These are phyloP conservation scores for Trametopsis cervina DNA, from an alignment of 768 basidiomycete genomes.

Conservation along the genomic window DNA sequence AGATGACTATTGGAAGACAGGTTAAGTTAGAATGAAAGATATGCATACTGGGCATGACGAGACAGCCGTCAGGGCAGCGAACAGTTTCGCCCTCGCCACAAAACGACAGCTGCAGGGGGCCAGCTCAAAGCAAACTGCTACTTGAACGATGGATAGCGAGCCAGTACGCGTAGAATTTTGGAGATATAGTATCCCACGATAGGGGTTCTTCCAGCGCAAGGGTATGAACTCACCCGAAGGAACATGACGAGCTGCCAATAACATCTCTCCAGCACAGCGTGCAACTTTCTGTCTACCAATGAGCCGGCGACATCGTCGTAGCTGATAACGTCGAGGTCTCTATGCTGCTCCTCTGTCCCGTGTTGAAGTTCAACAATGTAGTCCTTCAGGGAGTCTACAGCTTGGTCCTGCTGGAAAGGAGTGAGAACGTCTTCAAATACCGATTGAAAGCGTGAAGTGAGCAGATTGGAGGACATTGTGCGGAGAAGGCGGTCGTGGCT, in stretches of 20 bases:
- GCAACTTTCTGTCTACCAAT: slow-evolving; percentile 12
- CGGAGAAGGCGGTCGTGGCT: background rate
- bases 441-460: slow-evolving; percentile 16
- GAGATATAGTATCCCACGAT: too few species aligned
- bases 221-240: slow-evolving; percentile 12
- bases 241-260: slow-evolving; percentile 21
- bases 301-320: slow-evolving; percentile 13
- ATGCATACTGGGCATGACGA: background rate
- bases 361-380: slow-evolving; percentile 18
- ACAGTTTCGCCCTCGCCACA: too few species aligned
- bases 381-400: slow-evolving; percentile 15
- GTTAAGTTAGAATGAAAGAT: background rate
- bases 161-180: background rate
- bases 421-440: slow-evolving; percentile 18
- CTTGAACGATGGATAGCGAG: slow-evolving; percentile 3
- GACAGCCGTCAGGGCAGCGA: too few species aligned
- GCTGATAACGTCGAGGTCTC: slow-evolving; percentile 16
- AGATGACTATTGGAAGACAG: slow-evolving; percentile 12
- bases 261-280: slow-evolving; percentile 17
- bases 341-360: slow-evolving; percentile 15
- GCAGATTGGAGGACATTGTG: slow-evolving; percentile 11
- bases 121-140: too few species aligned
- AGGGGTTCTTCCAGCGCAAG: too few species aligned
- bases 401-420: slow-evolving; percentile 14
- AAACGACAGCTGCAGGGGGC: too few species aligned